Base-by-base conservation (phyloP, 1,284 basidiomycete genomes). In the Singerocomus rubriflavus region DNA sequence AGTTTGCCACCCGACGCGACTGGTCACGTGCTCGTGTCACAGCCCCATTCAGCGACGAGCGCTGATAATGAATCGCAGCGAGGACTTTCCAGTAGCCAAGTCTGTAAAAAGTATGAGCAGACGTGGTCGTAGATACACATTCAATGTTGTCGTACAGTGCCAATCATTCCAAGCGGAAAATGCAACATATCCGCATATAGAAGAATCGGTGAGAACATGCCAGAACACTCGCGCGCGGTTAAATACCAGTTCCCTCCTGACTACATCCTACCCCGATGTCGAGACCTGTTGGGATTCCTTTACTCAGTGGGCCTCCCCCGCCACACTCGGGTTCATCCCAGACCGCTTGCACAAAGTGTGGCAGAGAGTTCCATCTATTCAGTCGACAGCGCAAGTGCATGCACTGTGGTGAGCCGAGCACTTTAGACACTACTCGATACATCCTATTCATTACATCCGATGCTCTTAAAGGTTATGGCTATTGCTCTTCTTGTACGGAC, bases 331-430 rank as follows among this genome's bases (percentile, higher is more conserved):
- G 70, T 17, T 61, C 66, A 25, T 61, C 67, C 16, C 78, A 82
- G 50, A 58, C 60, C 33, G 71, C 74, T 6, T 90, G 87, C 57
- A 77, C 85, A 62, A 88, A 82, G 63, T 90, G 87, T 64, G 79
- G 75, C 63, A 88, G 79, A 64, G 88, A 89, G 64, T 89, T 90
- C 66, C 83, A 77, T 59, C 62, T 86, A 33, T 82, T 90, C 58
- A 71, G 79, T 48, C 72, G 87, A 49, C 74, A 80, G 40, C 75
- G 80, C 57, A 79, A 71, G 55, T 90, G 87, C 64, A 82, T 86
- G 64, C 88, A 90, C 59, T 91, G 87, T 62, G 85, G 87, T 85
- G 63, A 58, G 81, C 71, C 27, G 41, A 42, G 30, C 27, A 39
- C 35, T 8, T 10, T 13, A 2, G 31, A 39, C n/a, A 37, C 21